These are phyloP conservation scores for Flaveria brownii DNA, from an alignment of 129 eudicot species.

Conservation along the genomic window DNA sequence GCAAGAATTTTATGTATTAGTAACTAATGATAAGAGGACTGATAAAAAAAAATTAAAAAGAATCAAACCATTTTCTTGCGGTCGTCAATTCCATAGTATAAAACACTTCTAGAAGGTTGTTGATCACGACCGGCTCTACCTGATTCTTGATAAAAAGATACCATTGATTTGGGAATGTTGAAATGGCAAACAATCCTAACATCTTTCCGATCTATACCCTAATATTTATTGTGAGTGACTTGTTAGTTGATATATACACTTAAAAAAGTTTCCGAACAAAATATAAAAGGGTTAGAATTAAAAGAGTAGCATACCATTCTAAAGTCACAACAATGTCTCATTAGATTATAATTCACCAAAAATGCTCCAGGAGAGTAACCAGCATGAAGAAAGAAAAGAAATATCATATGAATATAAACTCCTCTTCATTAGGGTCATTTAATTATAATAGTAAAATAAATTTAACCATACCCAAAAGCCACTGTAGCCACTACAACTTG, in stretches of 20 bases:
- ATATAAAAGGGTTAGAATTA: background rate
- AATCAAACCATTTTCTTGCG: conserved; percentile 76
- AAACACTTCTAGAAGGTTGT: conserved; percentile 67
- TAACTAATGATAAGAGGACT: background rate
- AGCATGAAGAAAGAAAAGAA: conserved; percentile 21
- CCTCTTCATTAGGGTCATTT: conserved; percentile 20
- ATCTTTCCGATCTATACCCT: conserved; percentile 98
- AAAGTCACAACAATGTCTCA: conserved; percentile 43
- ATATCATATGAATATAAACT: conserved; percentile 16
- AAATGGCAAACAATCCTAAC: conserved; percentile 91
- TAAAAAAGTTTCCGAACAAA: background rate
- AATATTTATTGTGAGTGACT: conserved; percentile 13
- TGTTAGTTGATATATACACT: conserved; percentile 9
- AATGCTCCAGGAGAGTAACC: conserved; percentile 44
- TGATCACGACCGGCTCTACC: conserved; percentile 99
- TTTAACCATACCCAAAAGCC: conserved; percentile 79
- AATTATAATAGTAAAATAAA: background rate
- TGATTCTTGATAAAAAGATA: conserved; percentile 92
- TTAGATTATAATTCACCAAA: conserved; percentile 34
- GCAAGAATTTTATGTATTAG: conserved; percentile 24
- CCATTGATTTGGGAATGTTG: conserved; percentile 98
- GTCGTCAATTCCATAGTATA: conserved; percentile 92
- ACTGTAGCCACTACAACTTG: conserved; percentile 98
- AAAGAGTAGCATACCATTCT: conserved; percentile 75
- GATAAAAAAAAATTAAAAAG: background rate